phyloP scores from a whole-genome alignment of 1,139 yeast genomes.

The Kodamaea plutei region DNA sequence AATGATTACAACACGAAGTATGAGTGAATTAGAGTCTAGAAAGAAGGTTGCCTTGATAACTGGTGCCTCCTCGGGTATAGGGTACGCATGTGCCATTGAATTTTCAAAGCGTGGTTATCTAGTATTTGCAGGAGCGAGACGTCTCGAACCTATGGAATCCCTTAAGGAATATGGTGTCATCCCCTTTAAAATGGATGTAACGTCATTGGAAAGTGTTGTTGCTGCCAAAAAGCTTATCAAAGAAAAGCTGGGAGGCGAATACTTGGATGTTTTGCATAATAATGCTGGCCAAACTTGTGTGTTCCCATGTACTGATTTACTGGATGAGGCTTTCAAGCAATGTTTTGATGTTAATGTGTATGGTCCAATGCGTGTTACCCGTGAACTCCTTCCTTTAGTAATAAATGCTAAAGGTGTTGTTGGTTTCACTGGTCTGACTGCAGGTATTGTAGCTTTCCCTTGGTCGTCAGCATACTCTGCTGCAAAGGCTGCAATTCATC shows the following conservation, averaged over 20 bases:
- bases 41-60: conserved; percentile 44
- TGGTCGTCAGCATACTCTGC: conserved; percentile 68
- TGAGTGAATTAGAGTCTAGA: no score
- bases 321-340: conserved; percentile 50
- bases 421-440: conserved; percentile 71
- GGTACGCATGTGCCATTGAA: conserved; percentile 61
- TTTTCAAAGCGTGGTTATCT: conserved; percentile 58
- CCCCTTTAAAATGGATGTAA: conserved; percentile 45
- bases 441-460: conserved; percentile 68
- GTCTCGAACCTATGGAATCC: conserved; percentile 58
- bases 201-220: conserved; percentile 47
- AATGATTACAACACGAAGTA: no score
- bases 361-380: conserved; percentile 61
- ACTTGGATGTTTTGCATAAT: conserved; percentile 59
- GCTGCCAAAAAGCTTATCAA: conserved; percentile 37
- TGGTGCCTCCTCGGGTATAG: conserved; percentile 84
- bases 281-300: conserved; percentile 69
- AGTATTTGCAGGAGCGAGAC: conserved; percentile 73
- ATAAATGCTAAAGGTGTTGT: conserved; percentile 68
- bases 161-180: conserved; percentile 39
- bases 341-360: conserved; percentile 67
- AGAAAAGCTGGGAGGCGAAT: conserved; percentile 18
- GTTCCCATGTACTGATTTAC: conserved; percentile 65
- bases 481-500: conserved; percentile 73
- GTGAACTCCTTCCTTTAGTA: conserved; percentile 55